phyloP scores from a whole-genome alignment of 2,329 filamentous ascomycete genomes.

The Aspergillaceae sp. region DNA sequence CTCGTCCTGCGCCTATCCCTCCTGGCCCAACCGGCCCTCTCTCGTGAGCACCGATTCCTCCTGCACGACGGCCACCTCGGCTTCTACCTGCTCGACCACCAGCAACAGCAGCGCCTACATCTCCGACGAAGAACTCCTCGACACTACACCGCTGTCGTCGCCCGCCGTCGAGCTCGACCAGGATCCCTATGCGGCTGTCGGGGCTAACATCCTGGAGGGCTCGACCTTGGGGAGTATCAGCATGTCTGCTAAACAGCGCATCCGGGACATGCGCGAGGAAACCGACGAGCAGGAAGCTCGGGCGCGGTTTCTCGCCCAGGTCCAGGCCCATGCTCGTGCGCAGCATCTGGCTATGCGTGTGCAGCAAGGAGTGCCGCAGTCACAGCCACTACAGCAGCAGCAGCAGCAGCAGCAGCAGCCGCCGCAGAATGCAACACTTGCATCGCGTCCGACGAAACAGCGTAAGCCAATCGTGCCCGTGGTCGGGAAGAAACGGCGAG shows the following conservation, averaged over 20 bases:
- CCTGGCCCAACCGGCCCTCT: constrained; percentile 36
- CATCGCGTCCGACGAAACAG: constrained; percentile 14
- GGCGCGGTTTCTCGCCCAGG: constrained; percentile 31
- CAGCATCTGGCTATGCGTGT: constrained; percentile 29
- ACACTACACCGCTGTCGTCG: constrained; percentile 19
- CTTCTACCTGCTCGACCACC: background rate
- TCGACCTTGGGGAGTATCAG: constrained; percentile 8
- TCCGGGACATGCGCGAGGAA: constrained; percentile 27
- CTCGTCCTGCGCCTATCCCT: constrained; percentile 36
- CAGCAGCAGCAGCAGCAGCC: no score
- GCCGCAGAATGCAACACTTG: constrained; percentile 4
- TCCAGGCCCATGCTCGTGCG: constrained; percentile 34
- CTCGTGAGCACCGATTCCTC: constrained; percentile 21
- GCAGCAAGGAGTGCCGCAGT: constrained; percentile 22
- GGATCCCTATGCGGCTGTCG: constrained; percentile 3
- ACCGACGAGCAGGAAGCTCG: constrained; percentile 31
- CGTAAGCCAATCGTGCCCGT: constrained; percentile 6
- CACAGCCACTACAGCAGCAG: constrained; percentile 3
- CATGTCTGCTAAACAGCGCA: constrained; percentile 33
- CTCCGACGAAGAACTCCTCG: constrained; percentile 36
- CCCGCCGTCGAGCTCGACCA: background rate
- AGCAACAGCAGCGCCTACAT: constrained; percentile 27
- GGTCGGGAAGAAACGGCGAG: constrained; percentile 11
- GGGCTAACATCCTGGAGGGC: background rate
- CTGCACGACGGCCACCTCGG: no score